Evolutionary conservation across 805 yeast genomes (phyloP).

Genomic region (Lachancea sp.): DNA sequence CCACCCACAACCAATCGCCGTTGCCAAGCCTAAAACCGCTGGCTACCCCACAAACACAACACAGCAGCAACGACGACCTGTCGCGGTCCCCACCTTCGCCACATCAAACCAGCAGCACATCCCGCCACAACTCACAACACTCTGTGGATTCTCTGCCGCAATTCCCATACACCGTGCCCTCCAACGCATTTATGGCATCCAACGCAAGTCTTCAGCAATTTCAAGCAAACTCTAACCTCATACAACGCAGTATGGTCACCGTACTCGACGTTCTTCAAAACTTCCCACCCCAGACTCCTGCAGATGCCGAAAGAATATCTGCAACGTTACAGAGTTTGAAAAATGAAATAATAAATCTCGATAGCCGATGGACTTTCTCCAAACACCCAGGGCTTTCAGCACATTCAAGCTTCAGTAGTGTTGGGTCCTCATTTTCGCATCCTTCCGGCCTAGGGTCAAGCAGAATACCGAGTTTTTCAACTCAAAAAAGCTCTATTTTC

Average conservation of each 20-base stretch:
- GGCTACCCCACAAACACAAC: not conserved
- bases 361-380: slow-evolving; percentile 4
- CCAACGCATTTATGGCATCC: not conserved
- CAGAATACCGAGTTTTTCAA: slow-evolving; percentile 7
- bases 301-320: not conserved
- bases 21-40: slow-evolving; percentile 6
- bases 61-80: not conserved
- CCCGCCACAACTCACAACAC: slow-evolving; percentile 1
- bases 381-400: slow-evolving; percentile 2
- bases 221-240: slow-evolving; percentile 2
- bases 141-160: not conserved
- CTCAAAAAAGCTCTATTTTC: slow-evolving; percentile 11
- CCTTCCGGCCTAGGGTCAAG: not conserved
- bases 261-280: slow-evolving; percentile 7
- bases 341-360: slow-evolving; percentile 4
- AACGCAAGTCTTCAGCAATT: slow-evolving; percentile 2
- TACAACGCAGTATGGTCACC: slow-evolving; percentile 7
- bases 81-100: slow-evolving; percentile 3
- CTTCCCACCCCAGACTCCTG: not conserved
- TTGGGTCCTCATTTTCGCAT: slow-evolving; percentile 6
- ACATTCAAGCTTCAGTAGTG: slow-evolving; percentile 10
- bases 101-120: not conserved
- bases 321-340: slow-evolving; percentile 2
- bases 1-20: not conserved
- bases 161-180: not conserved